Evolutionary conservation across 2,329 filamentous ascomycete genomes (phyloP).

Genomic region (Paraphaeosphaeria sporulosa): DNA sequence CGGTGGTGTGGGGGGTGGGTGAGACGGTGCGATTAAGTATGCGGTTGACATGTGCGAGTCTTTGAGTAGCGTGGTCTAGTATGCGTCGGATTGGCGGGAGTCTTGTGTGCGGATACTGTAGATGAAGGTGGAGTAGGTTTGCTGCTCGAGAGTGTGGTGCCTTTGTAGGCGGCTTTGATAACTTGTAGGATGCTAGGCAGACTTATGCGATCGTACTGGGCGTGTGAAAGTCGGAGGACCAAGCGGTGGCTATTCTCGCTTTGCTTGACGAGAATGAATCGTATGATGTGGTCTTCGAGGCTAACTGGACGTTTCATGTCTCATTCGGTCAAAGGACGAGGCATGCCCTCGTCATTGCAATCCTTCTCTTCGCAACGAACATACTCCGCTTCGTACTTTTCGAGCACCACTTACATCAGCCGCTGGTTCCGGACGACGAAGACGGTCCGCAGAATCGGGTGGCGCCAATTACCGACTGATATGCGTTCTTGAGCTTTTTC

Average conservation of each 20-base stretch:
- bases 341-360: neutral
- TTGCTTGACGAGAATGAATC: constrained; percentile 14
- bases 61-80: constrained; percentile 10
- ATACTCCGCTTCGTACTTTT: constrained; percentile 1
- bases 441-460: constrained; percentile 18
- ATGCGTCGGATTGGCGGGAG: neutral
- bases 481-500: neutral
- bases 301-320: constrained; percentile 3
- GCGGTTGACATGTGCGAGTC: constrained; percentile 12
- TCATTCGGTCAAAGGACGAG: neutral
- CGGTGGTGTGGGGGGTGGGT: constrained; percentile 1
- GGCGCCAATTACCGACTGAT: constrained; percentile 7
- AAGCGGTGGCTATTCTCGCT: constrained; percentile 1
- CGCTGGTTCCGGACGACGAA: constrained; percentile 9
- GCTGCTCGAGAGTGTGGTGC: neutral
- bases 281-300: neutral
- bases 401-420: constrained; percentile 7
- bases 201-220: constrained; percentile 26
- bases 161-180: constrained; percentile 13
- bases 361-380: neutral
- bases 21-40: constrained; percentile 21
- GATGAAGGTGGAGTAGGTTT: constrained; percentile 7
- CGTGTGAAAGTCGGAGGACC: constrained; percentile 22
- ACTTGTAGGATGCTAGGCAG: constrained; percentile 13
- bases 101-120: neutral